phyloP scores from a whole-genome alignment of 495 filamentous ascomycete genomes.

The Cryomyces antarcticus region DNA sequence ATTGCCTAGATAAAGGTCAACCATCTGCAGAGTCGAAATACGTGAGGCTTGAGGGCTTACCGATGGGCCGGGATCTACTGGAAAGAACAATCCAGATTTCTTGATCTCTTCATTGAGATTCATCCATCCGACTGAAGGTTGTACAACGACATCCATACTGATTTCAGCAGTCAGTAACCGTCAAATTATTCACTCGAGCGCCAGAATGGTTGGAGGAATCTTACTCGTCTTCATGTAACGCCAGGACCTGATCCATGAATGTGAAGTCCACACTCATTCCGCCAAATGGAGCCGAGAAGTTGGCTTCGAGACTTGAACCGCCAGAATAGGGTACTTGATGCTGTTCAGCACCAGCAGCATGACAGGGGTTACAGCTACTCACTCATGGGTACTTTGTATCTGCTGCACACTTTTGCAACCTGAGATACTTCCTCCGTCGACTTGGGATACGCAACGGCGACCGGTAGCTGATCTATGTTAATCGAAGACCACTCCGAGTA shows the following conservation, averaged over 20 bases:
- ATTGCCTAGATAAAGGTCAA: slow-evolving; percentile 7
- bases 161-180: slow-evolving; percentile 1
- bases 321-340: slow-evolving; percentile 52
- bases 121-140: slow-evolving; percentile 85
- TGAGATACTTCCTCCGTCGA: slow-evolving; percentile 52
- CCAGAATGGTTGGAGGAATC: background rate
- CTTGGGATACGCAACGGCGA: slow-evolving; percentile 37
- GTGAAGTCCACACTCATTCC: slow-evolving; percentile 81
- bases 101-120: slow-evolving; percentile 63
- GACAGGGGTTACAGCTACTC: slow-evolving; percentile 3
- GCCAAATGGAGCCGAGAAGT: slow-evolving; percentile 69
- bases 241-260: slow-evolving; percentile 63
- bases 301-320: slow-evolving; percentile 70
- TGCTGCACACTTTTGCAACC: slow-evolving; percentile 64
- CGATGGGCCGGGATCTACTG: slow-evolving; percentile 54
- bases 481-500: slow-evolving; percentile 79
- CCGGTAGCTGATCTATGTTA: slow-evolving; percentile 45
- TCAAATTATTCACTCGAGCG: background rate
- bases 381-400: slow-evolving; percentile 63
- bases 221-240: slow-evolving; percentile 55
- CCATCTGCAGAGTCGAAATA: background rate
- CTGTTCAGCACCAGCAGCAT: background rate
- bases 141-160: slow-evolving; percentile 71
- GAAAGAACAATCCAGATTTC: slow-evolving; percentile 67
- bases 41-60: slow-evolving; percentile 6